Percentiles rank a stretch among this genome's conserved stretches.
These are phyloP conservation scores for Gracilaria domingensis DNA, from an alignment of 23 red algal species.

Conservation along the genomic window DNA sequence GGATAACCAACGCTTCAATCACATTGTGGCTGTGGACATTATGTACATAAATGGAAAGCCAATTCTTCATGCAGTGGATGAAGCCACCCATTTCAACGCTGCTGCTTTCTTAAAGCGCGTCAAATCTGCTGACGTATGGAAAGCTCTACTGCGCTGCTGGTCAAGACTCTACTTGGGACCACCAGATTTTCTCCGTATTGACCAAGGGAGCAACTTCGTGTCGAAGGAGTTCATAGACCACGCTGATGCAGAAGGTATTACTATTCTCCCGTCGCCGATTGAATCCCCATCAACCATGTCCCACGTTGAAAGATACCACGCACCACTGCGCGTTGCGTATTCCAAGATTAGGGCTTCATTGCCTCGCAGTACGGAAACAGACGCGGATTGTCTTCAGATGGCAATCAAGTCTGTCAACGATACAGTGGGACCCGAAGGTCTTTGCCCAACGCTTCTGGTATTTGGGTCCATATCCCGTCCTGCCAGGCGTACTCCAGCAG, in stretches of 20 bases:
- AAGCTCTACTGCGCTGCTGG: background rate
- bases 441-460: constrained; percentile 35
- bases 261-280: background rate
- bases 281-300: background rate
- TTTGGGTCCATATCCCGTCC: constrained; percentile 3
- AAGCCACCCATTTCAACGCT: no score
- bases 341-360: background rate
- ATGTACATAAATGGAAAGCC: no score
- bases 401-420: constrained; percentile 12
- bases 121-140: no score
- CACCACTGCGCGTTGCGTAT: background rate
- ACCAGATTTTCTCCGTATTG: constrained; percentile 7
- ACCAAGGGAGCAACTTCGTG: constrained; percentile 18
- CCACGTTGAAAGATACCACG: constrained; percentile 30
- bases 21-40: background rate
- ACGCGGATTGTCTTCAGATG: constrained; percentile 17
- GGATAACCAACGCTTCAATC: no score
- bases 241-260: background rate
- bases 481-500: background rate
- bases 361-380: background rate
- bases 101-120: no score
- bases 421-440: constrained; percentile 26
- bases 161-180: background rate
- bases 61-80: no score
- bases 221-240: background rate